phyloP scores from a whole-genome alignment of 176 grass and related monocot genomes.

The Poa pratensis region DNA sequence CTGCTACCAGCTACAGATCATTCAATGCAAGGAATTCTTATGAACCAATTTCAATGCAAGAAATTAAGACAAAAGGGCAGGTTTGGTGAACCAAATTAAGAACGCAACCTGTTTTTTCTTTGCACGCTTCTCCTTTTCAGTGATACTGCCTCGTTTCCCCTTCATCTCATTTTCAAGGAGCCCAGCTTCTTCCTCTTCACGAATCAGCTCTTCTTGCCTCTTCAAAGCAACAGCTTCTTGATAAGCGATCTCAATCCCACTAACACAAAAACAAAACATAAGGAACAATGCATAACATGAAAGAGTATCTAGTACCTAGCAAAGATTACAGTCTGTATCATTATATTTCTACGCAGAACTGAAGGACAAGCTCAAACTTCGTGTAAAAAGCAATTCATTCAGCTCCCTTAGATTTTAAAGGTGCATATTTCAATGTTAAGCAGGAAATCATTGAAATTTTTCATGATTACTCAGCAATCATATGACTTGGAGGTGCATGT shows the following conservation, averaged over 20 bases:
- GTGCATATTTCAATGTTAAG: neutral
- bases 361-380: slow-evolving; percentile 15
- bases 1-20: slow-evolving; percentile 36
- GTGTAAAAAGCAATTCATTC: neutral
- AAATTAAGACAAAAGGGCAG: slow-evolving; percentile 3
- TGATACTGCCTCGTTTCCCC: slow-evolving; percentile 57
- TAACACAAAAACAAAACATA: slow-evolving; percentile 53
- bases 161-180: slow-evolving; percentile 77
- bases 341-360: slow-evolving; percentile 33
- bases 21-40: neutral
- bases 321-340: slow-evolving; percentile 8
- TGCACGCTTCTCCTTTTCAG: slow-evolving; percentile 84
- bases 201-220: slow-evolving; percentile 99
- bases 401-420: slow-evolving; percentile 1
- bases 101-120: slow-evolving; percentile 93
- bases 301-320: slow-evolving; percentile 1
- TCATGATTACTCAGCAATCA: neutral
- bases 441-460: neutral
- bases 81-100: slow-evolving; percentile 25
- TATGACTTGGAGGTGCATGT: slow-evolving; percentile 7
- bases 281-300: slow-evolving; percentile 34
- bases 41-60: slow-evolving; percentile 10
- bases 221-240: slow-evolving; percentile 94
- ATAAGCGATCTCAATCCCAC: slow-evolving; percentile 84
- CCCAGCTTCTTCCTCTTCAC: slow-evolving; percentile 85